These are phyloP conservation scores for Takashimella koratensis DNA, from an alignment of 1,284 basidiomycete species.

Conservation along the genomic window DNA sequence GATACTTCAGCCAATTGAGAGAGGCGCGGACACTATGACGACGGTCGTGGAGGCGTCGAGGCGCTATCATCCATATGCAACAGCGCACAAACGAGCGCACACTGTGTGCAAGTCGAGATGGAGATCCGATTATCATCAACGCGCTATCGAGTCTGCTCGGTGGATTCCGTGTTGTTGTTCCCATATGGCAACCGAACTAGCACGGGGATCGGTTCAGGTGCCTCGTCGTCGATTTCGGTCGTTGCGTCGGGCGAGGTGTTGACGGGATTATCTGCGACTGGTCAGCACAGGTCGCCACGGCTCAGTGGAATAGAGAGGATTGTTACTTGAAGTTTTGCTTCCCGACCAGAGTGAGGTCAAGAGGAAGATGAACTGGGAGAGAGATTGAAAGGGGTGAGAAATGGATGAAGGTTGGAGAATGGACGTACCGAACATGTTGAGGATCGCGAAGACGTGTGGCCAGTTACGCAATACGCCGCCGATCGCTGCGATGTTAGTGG, in stretches of 20 bases:
- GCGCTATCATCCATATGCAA: too few species aligned
- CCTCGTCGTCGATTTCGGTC: neutral
- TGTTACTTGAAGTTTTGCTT: too few species aligned
- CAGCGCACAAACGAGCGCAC: too few species aligned
- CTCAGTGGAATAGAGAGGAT: neutral
- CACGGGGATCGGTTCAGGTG: neutral
- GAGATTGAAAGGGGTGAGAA: neutral
- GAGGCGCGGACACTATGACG: too few species aligned
- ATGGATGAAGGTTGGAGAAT: neutral
- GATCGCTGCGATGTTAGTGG: constrained; percentile 26
- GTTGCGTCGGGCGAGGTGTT: neutral
- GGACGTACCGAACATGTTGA: constrained; percentile 43
- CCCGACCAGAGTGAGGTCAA: too few species aligned
- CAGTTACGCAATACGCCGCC: constrained; percentile 46
- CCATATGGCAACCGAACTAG: neutral
- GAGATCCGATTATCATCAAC: too few species aligned
- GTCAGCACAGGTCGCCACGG: too few species aligned
- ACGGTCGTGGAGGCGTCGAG: too few species aligned
- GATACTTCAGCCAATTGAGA: too few species aligned
- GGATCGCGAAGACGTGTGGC: constrained; percentile 46
- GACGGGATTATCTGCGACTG: neutral
- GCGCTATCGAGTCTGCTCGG: too few species aligned
- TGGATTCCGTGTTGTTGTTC: neutral
- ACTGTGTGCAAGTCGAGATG: too few species aligned
- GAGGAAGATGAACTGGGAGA: neutral